phyloP scores from a whole-genome alignment of 2,329 filamentous ascomycete genomes.

The Trichophyton verrucosum region DNA sequence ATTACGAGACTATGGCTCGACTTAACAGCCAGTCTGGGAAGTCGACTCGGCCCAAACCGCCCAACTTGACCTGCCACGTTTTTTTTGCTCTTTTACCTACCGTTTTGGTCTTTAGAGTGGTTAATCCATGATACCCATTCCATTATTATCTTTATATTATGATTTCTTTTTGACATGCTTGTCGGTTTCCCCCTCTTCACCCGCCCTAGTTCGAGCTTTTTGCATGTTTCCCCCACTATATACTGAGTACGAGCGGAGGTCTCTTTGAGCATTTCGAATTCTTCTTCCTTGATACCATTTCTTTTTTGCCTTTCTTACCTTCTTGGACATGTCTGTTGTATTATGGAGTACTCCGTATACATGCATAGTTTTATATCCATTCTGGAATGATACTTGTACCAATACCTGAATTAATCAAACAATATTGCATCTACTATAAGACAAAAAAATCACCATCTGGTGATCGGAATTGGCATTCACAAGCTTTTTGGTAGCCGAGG shows the following conservation, averaged over 20 bases:
- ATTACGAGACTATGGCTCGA: too few species aligned
- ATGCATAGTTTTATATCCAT: too few species aligned
- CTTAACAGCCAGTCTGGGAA: background rate
- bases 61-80: background rate
- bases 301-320: background rate
- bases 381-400: too few species aligned
- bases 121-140: background rate
- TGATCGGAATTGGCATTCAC: background rate
- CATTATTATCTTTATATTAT: background rate
- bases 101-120: background rate
- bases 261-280: background rate
- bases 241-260: background rate
- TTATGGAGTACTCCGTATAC: too few species aligned
- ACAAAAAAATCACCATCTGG: background rate
- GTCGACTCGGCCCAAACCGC: background rate
- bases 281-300: background rate
- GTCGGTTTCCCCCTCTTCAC: background rate
- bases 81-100: background rate
- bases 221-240: background rate
- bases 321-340: too few species aligned
- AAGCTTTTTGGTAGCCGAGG: background rate
- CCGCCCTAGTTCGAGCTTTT: background rate
- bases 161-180: background rate
- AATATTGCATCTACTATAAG: background rate
- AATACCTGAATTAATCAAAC: background rate